A percentile compares a stretch with the other conserved stretches of the same genome.
Evolutionary conservation across 2,329 filamentous ascomycete genomes (phyloP).

Genomic region (Diaporthe nobilis): DNA sequence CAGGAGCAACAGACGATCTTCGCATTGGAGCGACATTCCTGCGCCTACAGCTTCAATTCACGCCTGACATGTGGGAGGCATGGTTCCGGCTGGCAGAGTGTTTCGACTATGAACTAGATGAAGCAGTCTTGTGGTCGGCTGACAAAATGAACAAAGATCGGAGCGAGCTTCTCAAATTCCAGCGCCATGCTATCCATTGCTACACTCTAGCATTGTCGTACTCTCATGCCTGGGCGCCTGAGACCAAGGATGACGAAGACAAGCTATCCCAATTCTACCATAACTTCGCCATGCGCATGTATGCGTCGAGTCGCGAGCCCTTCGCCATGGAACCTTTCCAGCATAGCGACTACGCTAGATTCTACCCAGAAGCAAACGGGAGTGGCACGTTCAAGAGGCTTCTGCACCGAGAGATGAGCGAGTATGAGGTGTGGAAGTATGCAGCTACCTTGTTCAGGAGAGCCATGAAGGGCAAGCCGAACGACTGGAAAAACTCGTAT

Average conservation of each 20-base stretch:
- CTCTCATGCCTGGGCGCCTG: slow-evolving; percentile 64
- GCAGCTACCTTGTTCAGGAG: slow-evolving; percentile 69
- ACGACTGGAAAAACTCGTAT: slow-evolving; percentile 72
- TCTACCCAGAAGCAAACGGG: slow-evolving; percentile 67
- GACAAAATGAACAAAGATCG: slow-evolving; percentile 92
- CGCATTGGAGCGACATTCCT: slow-evolving; percentile 86
- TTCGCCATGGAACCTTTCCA: slow-evolving; percentile 75
- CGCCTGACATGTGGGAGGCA: slow-evolving; percentile 86
- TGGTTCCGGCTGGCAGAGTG: slow-evolving; percentile 92
- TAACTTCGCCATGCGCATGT: slow-evolving; percentile 73
- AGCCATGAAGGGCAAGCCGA: slow-evolving; percentile 67
- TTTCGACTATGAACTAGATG: slow-evolving; percentile 89
- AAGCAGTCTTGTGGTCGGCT: slow-evolving; percentile 88
- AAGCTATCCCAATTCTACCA: slow-evolving; percentile 71
- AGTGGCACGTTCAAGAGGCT: slow-evolving; percentile 66
- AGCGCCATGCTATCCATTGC: slow-evolving; percentile 87
- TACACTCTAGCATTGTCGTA: slow-evolving; percentile 74
- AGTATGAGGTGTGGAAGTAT: slow-evolving; percentile 74
- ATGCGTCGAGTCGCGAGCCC: slow-evolving; percentile 73
- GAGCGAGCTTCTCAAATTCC: slow-evolving; percentile 79
- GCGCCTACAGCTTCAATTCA: slow-evolving; percentile 85
- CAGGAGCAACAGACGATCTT: slow-evolving; percentile 85
- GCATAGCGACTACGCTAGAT: slow-evolving; percentile 69
- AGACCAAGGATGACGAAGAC: slow-evolving; percentile 64
- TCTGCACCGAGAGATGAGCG: slow-evolving; percentile 69